Evolutionary conservation across 2,329 filamentous ascomycete genomes (phyloP).

Genomic region (Penicillium palitans): DNA sequence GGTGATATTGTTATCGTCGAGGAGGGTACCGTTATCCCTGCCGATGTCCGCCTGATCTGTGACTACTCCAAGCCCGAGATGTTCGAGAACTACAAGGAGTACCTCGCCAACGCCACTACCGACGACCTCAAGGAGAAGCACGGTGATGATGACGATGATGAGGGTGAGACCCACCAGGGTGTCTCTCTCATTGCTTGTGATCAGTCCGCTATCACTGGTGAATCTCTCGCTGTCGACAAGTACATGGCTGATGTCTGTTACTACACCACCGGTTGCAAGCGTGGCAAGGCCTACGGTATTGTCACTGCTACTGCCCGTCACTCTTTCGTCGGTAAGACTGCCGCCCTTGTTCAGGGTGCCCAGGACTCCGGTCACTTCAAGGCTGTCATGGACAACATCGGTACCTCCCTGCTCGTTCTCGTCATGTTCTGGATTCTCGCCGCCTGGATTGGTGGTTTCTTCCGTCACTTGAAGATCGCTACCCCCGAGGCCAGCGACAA

Average conservation of each 20-base stretch:
- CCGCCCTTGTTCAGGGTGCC: constrained; percentile 71
- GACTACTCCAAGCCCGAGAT: constrained; percentile 68
- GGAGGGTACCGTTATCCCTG: constrained; percentile 70
- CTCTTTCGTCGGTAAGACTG: constrained; percentile 76
- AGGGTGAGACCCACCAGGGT: constrained; percentile 60
- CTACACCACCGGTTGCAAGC: constrained; percentile 81
- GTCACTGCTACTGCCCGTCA: constrained; percentile 66
- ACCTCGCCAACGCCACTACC: constrained; percentile 61
- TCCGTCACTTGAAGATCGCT: constrained; percentile 65
- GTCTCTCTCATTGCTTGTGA: constrained; percentile 68
- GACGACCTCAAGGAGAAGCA: constrained; percentile 61
- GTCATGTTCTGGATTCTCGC: constrained; percentile 76
- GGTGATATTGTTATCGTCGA: constrained; percentile 74
- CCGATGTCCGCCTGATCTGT: constrained; percentile 70
- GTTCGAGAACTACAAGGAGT: constrained; percentile 66
- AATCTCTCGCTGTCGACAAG: constrained; percentile 64
- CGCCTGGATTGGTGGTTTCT: constrained; percentile 78
- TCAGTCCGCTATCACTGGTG: constrained; percentile 78
- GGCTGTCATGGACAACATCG: constrained; percentile 80
- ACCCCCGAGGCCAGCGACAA: constrained; percentile 54
- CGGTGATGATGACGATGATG: constrained; percentile 58
- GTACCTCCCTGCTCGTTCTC: constrained; percentile 70
- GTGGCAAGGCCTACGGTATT: constrained; percentile 72
- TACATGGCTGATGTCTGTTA: constrained; percentile 73
- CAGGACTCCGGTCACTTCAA: constrained; percentile 78